These are phyloP conservation scores for Canna indica DNA, from an alignment of 176 grass and related monocot species.

Conservation along the genomic window DNA sequence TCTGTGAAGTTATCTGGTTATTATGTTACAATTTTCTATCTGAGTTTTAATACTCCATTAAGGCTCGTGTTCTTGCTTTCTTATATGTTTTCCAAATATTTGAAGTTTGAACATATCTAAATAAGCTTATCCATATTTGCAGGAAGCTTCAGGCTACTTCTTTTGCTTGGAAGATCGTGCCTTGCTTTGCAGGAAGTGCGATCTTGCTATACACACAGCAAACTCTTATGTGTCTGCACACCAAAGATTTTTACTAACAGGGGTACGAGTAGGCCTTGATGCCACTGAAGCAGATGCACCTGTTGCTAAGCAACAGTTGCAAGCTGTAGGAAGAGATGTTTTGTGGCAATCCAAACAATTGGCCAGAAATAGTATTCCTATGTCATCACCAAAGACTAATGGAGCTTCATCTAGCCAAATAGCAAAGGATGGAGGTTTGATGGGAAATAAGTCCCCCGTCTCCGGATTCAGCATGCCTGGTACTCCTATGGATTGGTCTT, in stretches of 20 bases:
- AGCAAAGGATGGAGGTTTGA: constrained; percentile 17
- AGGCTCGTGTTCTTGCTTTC: neutral
- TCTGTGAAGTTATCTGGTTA: neutral
- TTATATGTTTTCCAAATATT: neutral
- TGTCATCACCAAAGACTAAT: constrained; percentile 25
- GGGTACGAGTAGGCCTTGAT: constrained; percentile 80
- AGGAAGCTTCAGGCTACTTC: constrained; percentile 86
- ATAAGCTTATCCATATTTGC: neutral
- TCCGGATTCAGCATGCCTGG: constrained; percentile 34
- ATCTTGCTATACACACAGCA: constrained; percentile 69
- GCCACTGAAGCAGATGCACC: constrained; percentile 38
- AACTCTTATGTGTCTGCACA: constrained; percentile 73
- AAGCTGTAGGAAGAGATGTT: constrained; percentile 6
- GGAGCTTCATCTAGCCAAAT: constrained; percentile 30
- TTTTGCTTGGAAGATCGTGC: constrained; percentile 95
- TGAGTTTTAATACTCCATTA: neutral
- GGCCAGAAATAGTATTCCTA: constrained; percentile 15
- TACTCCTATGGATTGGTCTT: constrained; percentile 48
- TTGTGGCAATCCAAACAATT: constrained; percentile 23
- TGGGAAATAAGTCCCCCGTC: constrained; percentile 27
- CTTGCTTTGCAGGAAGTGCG: constrained; percentile 72
- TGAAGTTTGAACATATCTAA: neutral
- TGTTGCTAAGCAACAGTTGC: constrained; percentile 24
- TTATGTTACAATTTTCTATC: neutral
- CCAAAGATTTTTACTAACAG: constrained; percentile 83